Base-by-base conservation (phyloP, 306 rosid species). In the Acacia confusa region DNA sequence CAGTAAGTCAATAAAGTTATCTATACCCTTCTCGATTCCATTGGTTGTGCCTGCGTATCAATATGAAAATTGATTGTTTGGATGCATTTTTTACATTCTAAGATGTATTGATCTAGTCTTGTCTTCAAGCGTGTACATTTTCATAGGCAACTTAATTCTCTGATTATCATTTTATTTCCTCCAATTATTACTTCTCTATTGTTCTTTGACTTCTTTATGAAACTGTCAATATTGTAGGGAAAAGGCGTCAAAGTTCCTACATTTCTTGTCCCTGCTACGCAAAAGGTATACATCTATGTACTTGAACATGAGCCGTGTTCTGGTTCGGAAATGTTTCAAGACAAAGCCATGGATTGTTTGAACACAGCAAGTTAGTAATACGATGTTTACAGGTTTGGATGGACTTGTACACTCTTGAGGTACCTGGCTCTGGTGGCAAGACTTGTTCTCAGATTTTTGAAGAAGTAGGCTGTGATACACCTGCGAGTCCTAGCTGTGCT, bases 401-500 rank as follows among this genome's bases (percentile, higher is more conserved):
- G 91, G 98, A 94, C 45, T 68, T 94, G 7, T 94, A 91, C 79
- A 40, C 91, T 67, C 88, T 92, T 30, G 87, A 87, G 40, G 94
- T 94, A 52, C 94, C 98, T 41, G 94, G 92, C 20, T 88, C 94
- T 1, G 95, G 98, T 76, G 97, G 98, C 43, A 94, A 89, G 86
- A 94, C 97, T 74, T 94, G 97, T 88, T 94, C 97, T 24, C 84
- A 91, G 89, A 91, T 94, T 83, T 94, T 94, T 76, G 98, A 94
- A 84, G 98, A 92, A 87, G 98, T 92, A 82, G 97, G 96, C 7
- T 94, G 97, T 68, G 98, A 92, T 87, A 79, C 96, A 36, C 97
- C 97, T 36, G 93, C 97, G 40, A 94, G 96, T 87, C 97, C 98
- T 77, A 89, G 87, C 74, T 94, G 98, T 74, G 96, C 91, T 44